These are phyloP conservation scores for Sordariomycetes sp. DNA, from an alignment of 2,329 filamentous ascomycete species.

Conservation along the genomic window DNA sequence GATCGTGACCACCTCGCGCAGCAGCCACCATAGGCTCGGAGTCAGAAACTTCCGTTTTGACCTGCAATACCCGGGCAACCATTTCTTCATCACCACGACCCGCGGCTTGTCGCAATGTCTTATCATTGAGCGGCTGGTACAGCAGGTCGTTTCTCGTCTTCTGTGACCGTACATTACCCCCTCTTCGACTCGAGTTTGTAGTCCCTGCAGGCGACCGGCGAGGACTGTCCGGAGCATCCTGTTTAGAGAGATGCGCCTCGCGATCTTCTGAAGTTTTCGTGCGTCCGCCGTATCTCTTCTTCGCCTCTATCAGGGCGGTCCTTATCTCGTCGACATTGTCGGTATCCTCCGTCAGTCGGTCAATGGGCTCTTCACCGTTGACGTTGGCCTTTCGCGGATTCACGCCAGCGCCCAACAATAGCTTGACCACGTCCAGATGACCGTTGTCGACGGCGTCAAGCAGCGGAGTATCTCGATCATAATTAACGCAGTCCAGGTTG, in stretches of 20 bases:
- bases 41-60: constrained; percentile 57
- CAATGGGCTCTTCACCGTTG: constrained; percentile 86
- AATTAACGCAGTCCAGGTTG: constrained; percentile 68
- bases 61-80: constrained; percentile 50
- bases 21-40: constrained; percentile 84
- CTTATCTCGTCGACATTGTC: constrained; percentile 78
- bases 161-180: constrained; percentile 47
- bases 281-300: constrained; percentile 43
- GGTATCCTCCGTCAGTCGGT: constrained; percentile 65
- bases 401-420: constrained; percentile 77
- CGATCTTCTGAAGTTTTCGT: constrained; percentile 51
- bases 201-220: constrained; percentile 43
- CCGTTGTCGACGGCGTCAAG: constrained; percentile 96
- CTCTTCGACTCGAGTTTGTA: constrained; percentile 33
- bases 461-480: constrained; percentile 84
- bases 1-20: constrained; percentile 82
- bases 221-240: constrained; percentile 46
- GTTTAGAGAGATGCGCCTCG: constrained; percentile 32
- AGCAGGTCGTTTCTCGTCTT: constrained; percentile 57
- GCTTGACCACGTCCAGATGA: constrained; percentile 77
- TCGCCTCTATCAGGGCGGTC: constrained; percentile 51
- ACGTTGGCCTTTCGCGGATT: constrained; percentile 87
- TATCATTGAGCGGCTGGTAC: constrained; percentile 55
- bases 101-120: constrained; percentile 50
- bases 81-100: constrained; percentile 53